Evolutionary conservation across 345 rosid species (phyloP).

Genomic region (Pugionium cornutum): DNA sequence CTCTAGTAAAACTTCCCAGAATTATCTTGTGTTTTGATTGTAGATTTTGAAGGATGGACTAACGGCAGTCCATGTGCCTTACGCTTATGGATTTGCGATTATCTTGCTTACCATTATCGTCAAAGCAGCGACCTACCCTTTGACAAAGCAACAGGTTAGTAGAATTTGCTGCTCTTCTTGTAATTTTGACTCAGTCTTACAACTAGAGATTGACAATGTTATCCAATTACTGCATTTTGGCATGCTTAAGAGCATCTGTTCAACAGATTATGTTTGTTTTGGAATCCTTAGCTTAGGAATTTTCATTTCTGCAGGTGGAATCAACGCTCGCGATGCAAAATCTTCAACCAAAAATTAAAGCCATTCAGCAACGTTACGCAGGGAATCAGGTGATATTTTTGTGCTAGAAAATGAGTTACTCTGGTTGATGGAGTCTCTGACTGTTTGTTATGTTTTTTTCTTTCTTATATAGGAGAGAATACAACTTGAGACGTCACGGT

Average conservation of each 20-base stretch:
- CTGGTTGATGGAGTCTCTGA: background rate
- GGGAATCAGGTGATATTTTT: constrained; percentile 73
- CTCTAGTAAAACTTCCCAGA: too few species aligned
- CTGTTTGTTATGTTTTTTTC: constrained; percentile 20
- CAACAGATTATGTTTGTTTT: background rate
- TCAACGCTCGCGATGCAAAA: constrained; percentile 97
- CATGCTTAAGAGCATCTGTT: background rate
- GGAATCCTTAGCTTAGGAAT: constrained; percentile 1
- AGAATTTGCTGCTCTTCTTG: background rate
- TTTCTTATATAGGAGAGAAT: constrained; percentile 75
- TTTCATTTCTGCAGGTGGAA: constrained; percentile 66
- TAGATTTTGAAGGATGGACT: constrained; percentile 88
- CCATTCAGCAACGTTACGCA: constrained; percentile 96
- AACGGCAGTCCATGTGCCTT: constrained; percentile 77
- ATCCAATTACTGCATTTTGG: background rate
- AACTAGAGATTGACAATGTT: background rate
- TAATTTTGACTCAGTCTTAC: background rate
- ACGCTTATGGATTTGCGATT: constrained; percentile 90
- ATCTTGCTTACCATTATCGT: constrained; percentile 86
- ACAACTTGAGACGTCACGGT: constrained; percentile 90
- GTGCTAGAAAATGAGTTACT: background rate
- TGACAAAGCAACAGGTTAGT: constrained; percentile 88
- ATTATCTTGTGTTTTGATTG: background rate
- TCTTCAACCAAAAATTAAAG: constrained; percentile 94
- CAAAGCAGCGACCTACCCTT: constrained; percentile 73